Conservation (phyloP, 2,329 filamentous ascomycete species). For the Pyricularia sp. region DNA sequence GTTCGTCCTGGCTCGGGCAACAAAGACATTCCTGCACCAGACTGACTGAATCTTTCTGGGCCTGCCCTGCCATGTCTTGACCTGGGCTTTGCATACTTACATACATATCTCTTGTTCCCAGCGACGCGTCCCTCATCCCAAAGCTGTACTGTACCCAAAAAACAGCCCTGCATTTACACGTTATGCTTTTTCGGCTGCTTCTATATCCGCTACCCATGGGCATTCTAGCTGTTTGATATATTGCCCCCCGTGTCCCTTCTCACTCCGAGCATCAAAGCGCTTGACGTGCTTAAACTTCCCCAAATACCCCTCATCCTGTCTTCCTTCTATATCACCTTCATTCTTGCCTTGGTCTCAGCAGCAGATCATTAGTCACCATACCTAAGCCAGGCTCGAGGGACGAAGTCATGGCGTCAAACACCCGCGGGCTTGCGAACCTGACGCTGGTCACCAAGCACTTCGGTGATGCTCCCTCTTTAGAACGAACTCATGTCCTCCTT, state of each 20-base stretch:
- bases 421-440: conserved; percentile 4
- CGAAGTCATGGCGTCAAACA: neutral
- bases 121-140: neutral
- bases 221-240: conserved; percentile 4
- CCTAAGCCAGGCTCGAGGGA: neutral
- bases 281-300: neutral
- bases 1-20: neutral
- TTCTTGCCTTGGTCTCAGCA: neutral
- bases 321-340: neutral
- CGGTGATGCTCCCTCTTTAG: neutral
- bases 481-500: neutral
- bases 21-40: neutral
- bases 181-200: neutral
- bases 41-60: neutral
- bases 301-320: conserved; percentile 1
- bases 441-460: conserved; percentile 5
- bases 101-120: neutral
- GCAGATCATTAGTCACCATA: neutral
- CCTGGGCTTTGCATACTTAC: neutral
- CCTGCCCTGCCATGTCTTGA: conserved; percentile 1
- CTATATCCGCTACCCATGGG: neutral
- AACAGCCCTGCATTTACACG: neutral
- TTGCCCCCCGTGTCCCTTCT: neutral
- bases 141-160: neutral
- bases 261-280: neutral